Evolutionary conservation across 441 rosid genomes (phyloP).

Genomic region (Jatropha multifida): DNA sequence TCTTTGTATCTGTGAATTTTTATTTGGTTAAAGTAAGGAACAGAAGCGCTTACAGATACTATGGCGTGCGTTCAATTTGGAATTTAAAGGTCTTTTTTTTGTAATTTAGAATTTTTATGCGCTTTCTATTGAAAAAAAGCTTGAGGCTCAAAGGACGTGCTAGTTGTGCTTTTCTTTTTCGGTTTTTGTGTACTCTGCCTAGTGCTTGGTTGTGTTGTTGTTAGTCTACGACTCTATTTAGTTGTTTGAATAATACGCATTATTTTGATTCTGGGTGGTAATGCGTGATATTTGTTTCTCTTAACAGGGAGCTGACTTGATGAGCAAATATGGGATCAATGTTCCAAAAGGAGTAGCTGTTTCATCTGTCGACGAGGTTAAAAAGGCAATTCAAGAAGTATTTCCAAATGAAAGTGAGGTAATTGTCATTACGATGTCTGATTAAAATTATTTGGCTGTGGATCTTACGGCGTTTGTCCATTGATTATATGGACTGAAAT

Average conservation of each 20-base stretch:
- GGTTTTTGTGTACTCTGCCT: not conserved
- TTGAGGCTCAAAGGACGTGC: not conserved
- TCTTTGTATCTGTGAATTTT: constrained; percentile 7
- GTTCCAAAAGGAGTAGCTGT: constrained; percentile 92
- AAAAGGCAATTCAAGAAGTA: constrained; percentile 53
- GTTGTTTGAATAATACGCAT: constrained; percentile 1
- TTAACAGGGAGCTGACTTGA: constrained; percentile 86
- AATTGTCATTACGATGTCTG: not conserved
- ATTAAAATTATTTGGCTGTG: not conserved
- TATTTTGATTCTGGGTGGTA: constrained; percentile 12
- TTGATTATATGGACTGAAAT: not conserved
- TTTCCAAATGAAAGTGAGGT: constrained; percentile 82
- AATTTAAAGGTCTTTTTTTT: not conserved
- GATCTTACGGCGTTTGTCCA: not conserved
- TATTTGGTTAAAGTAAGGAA: constrained; percentile 2
- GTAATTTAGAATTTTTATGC: not conserved
- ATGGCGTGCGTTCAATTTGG: not conserved
- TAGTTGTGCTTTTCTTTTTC: not conserved
- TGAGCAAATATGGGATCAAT: constrained; percentile 84
- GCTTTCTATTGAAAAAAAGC: not conserved
- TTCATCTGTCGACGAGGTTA: constrained; percentile 64
- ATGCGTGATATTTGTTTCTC: constrained; percentile 14
- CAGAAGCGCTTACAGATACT: not conserved
- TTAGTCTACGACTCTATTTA: not conserved
- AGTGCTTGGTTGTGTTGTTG: not conserved